Percentiles rank a stretch among this genome's conserved stretches.
phyloP scores from a whole-genome alignment of 768 basidiomycete genomes.

The Candolleomyces eurysporus region DNA sequence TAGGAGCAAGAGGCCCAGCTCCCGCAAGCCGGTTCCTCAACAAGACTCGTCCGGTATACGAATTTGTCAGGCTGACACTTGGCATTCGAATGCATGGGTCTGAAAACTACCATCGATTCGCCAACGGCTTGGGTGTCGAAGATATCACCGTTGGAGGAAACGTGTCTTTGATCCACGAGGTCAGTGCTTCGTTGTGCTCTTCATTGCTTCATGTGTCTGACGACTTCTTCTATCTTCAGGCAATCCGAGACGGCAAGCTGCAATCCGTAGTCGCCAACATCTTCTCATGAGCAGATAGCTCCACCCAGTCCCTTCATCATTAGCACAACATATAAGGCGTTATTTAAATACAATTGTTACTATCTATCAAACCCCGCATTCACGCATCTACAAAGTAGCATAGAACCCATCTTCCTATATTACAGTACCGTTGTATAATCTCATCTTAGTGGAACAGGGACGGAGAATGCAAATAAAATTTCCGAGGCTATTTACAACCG shows the following conservation, averaged over 20 bases:
- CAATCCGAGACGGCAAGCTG: slow-evolving; percentile 53
- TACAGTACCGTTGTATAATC: too few species aligned
- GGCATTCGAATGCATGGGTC: slow-evolving; percentile 81
- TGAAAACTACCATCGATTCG: slow-evolving; percentile 64
- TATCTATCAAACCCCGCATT: too few species aligned
- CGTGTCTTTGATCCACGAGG: slow-evolving; percentile 77
- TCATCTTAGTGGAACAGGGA: too few species aligned
- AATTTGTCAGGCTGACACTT: slow-evolving; percentile 67
- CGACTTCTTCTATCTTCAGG: slow-evolving; percentile 22
- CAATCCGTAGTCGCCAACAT: slow-evolving; percentile 42
- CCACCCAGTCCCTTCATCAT: background rate
- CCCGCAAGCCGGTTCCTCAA: slow-evolving; percentile 70
- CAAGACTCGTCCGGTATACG: slow-evolving; percentile 70
- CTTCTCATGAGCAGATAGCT: slow-evolving; percentile 24
- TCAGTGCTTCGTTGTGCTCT: slow-evolving; percentile 28
- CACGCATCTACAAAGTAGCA: too few species aligned
- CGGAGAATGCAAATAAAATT: too few species aligned
- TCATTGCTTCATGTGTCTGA: background rate
- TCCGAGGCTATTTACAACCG: too few species aligned
- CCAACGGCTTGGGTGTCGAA: slow-evolving; percentile 62
- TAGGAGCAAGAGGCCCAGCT: slow-evolving; percentile 54
- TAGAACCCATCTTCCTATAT: too few species aligned
- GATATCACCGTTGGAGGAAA: slow-evolving; percentile 70
- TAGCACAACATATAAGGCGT: background rate
- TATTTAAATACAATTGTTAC: background rate